Conservation (phyloP, 2,329 filamentous ascomycete species). For the Acrodontium crateriforme region DNA sequence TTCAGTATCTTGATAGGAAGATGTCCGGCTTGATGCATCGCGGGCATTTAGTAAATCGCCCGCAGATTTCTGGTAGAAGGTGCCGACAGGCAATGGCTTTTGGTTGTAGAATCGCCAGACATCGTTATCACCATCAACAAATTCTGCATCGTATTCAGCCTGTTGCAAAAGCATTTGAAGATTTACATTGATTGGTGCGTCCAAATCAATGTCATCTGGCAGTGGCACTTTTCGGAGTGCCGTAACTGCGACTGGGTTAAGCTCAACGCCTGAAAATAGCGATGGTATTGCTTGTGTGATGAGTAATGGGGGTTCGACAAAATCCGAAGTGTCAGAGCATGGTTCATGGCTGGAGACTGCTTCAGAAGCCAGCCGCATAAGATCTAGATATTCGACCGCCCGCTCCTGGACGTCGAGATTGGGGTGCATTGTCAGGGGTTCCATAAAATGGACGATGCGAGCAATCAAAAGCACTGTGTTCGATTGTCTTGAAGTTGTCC, state of each 20-base stretch:
- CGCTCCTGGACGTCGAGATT: constrained; percentile 90
- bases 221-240: constrained; percentile 79
- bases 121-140: constrained; percentile 27
- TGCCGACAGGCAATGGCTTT: constrained; percentile 17
- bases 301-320: constrained; percentile 64
- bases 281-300: constrained; percentile 83
- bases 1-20: constrained; percentile 32
- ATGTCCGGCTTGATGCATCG: constrained; percentile 17
- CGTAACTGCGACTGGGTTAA: constrained; percentile 75
- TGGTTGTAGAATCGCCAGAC: constrained; percentile 34
- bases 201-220: constrained; percentile 62
- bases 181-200: constrained; percentile 67
- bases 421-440: constrained; percentile 66
- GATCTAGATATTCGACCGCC: constrained; percentile 80
- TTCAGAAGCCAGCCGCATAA: constrained; percentile 76
- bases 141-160: constrained; percentile 31
- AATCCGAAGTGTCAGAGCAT: constrained; percentile 45
- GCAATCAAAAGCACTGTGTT: constrained; percentile 65
- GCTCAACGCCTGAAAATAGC: constrained; percentile 70
- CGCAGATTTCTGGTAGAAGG: constrained; percentile 20
- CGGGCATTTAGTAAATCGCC: constrained; percentile 30
- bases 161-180: constrained; percentile 51
- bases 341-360: constrained; percentile 55
- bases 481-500: constrained; percentile 61
- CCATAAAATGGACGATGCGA: constrained; percentile 67